phyloP scores from a whole-genome alignment of 2,329 filamentous ascomycete species.

The Fusarium staphyleae region DNA sequence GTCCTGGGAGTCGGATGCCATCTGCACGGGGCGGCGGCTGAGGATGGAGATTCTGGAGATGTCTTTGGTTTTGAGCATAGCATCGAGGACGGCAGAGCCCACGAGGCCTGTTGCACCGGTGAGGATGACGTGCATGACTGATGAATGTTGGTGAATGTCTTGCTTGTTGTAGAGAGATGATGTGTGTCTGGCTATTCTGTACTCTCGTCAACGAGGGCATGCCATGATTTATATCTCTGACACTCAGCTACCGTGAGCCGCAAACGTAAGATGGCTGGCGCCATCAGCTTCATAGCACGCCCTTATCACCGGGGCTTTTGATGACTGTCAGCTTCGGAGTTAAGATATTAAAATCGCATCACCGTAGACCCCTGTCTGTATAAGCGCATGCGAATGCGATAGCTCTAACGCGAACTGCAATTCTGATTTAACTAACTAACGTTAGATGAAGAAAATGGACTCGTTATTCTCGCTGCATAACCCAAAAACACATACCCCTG shows the following conservation, averaged over 20 bases:
- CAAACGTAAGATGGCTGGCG: not conserved
- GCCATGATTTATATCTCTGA: not conserved
- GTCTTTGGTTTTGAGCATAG: slow-evolving; percentile 61
- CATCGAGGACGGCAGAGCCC: slow-evolving; percentile 66
- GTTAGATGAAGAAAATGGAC: too few species aligned
- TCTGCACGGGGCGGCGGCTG: slow-evolving; percentile 67
- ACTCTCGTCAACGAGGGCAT: not conserved
- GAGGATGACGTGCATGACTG: slow-evolving; percentile 67
- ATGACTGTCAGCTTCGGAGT: slow-evolving; percentile 19
- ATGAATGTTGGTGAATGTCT: not conserved
- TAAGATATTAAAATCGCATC: not conserved
- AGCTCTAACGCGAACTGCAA: too few species aligned
- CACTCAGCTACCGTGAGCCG: too few species aligned
- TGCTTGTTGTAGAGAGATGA: not conserved
- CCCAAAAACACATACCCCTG: too few species aligned
- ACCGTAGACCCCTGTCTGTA: not conserved
- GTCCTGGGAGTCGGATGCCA: slow-evolving; percentile 64
- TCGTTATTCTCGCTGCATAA: too few species aligned
- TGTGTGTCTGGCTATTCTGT: not conserved
- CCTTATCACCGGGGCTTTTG: not conserved
- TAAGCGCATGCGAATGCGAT: too few species aligned
- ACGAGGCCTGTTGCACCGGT: slow-evolving; percentile 74
- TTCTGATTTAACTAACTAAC: too few species aligned
- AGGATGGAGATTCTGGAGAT: slow-evolving; percentile 74
- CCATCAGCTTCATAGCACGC: not conserved